These are phyloP conservation scores for Rutstroemia sp. DNA, from an alignment of 2,329 filamentous ascomycete species.

Conservation along the genomic window DNA sequence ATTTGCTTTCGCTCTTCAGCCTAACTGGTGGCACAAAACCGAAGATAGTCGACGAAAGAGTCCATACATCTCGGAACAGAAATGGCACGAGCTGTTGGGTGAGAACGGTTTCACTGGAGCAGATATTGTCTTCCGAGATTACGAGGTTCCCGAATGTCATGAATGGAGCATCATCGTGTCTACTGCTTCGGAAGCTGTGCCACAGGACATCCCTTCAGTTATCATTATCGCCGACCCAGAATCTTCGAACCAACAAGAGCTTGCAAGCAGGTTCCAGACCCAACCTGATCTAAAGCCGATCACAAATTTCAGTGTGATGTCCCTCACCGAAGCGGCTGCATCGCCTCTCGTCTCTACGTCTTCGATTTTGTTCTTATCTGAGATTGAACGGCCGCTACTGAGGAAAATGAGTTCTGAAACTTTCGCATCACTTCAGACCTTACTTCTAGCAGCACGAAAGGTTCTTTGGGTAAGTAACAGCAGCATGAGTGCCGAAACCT, in stretches of 20 bases:
- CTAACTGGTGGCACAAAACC: constrained; percentile 31
- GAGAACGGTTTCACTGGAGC: background rate
- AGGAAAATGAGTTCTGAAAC: background rate
- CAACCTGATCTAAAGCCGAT: background rate
- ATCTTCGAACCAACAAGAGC: background rate
- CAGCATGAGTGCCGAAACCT: constrained; percentile 27
- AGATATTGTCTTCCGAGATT: background rate
- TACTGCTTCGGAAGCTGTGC: background rate
- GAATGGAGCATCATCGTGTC: background rate
- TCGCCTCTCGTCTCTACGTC: background rate
- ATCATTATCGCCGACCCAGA: background rate
- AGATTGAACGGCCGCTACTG: constrained; percentile 1
- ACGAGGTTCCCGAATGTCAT: background rate
- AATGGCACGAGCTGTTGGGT: background rate
- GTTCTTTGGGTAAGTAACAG: constrained; percentile 43
- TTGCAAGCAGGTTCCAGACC: background rate
- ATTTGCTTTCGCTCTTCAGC: constrained; percentile 27
- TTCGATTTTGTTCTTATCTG: background rate
- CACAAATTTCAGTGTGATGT: background rate
- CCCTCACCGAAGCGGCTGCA: background rate
- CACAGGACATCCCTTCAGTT: background rate
- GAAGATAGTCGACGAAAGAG: background rate
- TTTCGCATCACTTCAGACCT: background rate
- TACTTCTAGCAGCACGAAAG: constrained; percentile 10
- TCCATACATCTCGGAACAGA: background rate